Base-by-base conservation (phyloP, 2,329 filamentous ascomycete species). In the Dissoconium aciculare region DNA sequence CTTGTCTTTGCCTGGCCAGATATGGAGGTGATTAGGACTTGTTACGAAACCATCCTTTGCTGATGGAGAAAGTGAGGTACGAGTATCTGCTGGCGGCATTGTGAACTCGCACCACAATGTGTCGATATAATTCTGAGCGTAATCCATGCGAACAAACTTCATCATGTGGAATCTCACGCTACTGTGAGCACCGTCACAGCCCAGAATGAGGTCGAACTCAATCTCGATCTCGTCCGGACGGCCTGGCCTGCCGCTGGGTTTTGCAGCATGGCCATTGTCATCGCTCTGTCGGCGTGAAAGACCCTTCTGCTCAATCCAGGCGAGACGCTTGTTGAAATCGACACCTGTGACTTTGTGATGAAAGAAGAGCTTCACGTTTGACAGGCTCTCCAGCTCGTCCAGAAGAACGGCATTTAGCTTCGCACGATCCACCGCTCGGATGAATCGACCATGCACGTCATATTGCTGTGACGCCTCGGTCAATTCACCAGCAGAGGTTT, bases 31-130 rank as follows among this genome's bases (percentile, higher is more conserved):
- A 46, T 94, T 81, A 2, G 84, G 83, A 0, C 83, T 89, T 43
- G 95, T 89, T 28, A 67, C 66, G 51, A 91, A 95, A 27, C 65
- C 60, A 13, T 63, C 62, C 12, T 37, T 40, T 6, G 52, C 36
- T 2, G 55, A 51, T 2, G 49, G 43, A 26, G 34, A 29, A 5
- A 32, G 17, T 11, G 27, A 17, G 30, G 17, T n/a, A 8, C 43
- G 39, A n/a, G 8, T 8, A 1, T 80, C 66, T 12, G 69, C 63
- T 10, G 49, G 43, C 12, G 45, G 43, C 38, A 98, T 83, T 29
- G 74, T 74, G 51, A 98, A 95, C 51, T 98, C 89, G 54, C 87
- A 95, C 89, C 89, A 98, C 4, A 95, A 60, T 0, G 85, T 89
- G 55, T 95, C 87, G 50, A 98, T 89, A 54, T 98, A 98, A 46